These are phyloP conservation scores for Myxozyma monticola DNA, from an alignment of 805 yeast genomes.

Conservation along the genomic window DNA sequence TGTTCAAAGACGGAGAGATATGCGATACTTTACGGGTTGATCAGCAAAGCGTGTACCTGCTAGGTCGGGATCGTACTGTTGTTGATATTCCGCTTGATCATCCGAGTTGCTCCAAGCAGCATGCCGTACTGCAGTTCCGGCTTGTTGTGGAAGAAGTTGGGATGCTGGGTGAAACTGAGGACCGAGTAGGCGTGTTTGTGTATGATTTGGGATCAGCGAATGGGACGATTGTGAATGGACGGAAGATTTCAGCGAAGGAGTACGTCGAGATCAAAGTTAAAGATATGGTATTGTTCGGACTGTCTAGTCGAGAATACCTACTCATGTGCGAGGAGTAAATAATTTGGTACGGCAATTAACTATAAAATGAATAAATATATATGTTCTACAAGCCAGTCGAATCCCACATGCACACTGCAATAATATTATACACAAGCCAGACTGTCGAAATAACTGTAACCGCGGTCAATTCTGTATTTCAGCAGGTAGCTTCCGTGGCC, in stretches of 20 bases:
- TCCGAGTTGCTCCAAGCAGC: conserved; percentile 74
- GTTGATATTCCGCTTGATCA: conserved; percentile 31
- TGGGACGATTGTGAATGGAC: conserved; percentile 49
- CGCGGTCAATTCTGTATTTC: no score
- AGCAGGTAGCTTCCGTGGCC: no score
- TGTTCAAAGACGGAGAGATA: conserved; percentile 30
- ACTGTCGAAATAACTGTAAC: no score
- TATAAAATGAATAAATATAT: no score
- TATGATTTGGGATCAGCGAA: conserved; percentile 52
- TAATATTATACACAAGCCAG: no score
- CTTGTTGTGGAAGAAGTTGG: conserved; percentile 17
- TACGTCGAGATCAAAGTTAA: conserved; percentile 46
- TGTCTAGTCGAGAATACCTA: conserved; percentile 32
- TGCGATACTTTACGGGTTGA: conserved; percentile 22
- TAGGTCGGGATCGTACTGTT: conserved; percentile 31
- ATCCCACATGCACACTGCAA: no score
- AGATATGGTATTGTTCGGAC: conserved; percentile 47
- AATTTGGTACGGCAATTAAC: no score
- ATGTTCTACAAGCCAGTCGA: no score
- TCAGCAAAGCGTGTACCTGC: conserved; percentile 26
- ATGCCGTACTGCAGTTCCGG: conserved; percentile 52
- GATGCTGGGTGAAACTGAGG: conserved; percentile 10
- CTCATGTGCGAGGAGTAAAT: conserved; percentile 22
- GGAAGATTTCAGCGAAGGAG: conserved; percentile 43
- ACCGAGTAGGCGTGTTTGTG: conserved; percentile 40